These are phyloP conservation scores for Powellomyces hirtus DNA, from an alignment of 192 early-diverging fungal species.

Conservation along the genomic window DNA sequence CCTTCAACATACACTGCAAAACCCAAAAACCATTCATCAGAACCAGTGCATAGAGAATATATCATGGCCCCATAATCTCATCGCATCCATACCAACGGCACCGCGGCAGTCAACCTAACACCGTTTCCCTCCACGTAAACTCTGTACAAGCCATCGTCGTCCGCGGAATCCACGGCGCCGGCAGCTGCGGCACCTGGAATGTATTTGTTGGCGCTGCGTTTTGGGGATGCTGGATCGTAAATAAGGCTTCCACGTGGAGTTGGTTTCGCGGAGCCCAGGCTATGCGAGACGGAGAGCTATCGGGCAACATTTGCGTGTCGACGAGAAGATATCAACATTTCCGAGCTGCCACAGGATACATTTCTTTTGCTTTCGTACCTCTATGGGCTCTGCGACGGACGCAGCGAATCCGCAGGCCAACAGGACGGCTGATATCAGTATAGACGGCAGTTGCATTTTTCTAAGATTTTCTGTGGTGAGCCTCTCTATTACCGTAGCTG, in stretches of 20 bases:
- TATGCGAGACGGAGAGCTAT: constrained; percentile 1
- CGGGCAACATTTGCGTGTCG: neutral
- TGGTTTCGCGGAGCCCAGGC: neutral
- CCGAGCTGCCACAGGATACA: neutral
- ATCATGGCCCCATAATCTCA: too few species aligned
- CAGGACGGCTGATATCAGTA: neutral
- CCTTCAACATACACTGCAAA: constrained; percentile 28
- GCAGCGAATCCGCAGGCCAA: neutral
- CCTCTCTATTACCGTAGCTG: too few species aligned
- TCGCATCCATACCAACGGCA: constrained; percentile 31
- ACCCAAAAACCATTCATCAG: too few species aligned
- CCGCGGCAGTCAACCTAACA: constrained; percentile 10
- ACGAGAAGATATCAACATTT: neutral
- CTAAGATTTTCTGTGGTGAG: too few species aligned
- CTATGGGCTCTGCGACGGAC: neutral
- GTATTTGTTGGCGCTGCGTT: constrained; percentile 27
- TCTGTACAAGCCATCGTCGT: constrained; percentile 3
- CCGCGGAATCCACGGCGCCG: neutral
- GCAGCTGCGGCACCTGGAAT: neutral
- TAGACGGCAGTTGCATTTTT: neutral
- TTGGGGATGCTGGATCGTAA: constrained; percentile 25
- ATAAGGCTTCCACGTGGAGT: constrained; percentile 14
- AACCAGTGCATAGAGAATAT: too few species aligned
- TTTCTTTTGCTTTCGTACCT: neutral
- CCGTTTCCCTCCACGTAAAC: constrained; percentile 5